Evolutionary conservation across 208 protist species (phyloP).

Genomic region (Leishmania lainsoni): DNA sequence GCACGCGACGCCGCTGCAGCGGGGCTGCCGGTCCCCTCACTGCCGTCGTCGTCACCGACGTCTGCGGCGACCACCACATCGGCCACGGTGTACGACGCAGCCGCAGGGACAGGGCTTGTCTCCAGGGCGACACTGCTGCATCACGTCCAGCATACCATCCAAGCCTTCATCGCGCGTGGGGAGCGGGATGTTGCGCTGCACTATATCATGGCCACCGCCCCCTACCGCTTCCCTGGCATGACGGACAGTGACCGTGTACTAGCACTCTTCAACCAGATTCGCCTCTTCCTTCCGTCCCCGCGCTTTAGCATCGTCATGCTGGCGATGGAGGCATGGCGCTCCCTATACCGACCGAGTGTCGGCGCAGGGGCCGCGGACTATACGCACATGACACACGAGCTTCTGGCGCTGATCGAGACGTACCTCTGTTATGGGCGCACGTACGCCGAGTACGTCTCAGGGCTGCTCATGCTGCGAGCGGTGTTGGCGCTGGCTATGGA

Average conservation of each 20-base stretch:
- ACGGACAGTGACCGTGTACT: constrained; percentile 52
- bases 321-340: constrained; percentile 73
- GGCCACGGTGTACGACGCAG: constrained; percentile 3
- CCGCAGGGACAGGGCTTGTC: not conserved
- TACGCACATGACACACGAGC: constrained; percentile 51
- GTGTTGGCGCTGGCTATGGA: constrained; percentile 50
- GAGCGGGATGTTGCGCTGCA: constrained; percentile 65
- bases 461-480: constrained; percentile 59
- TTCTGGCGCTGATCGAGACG: constrained; percentile 47
- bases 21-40: not conserved
- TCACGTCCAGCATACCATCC: constrained; percentile 45
- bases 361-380: constrained; percentile 47
- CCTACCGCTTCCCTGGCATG: constrained; percentile 46
- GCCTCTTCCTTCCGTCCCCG: constrained; percentile 54
- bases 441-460: constrained; percentile 55
- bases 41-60: not conserved
- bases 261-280: constrained; percentile 67
- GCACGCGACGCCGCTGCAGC: not conserved
- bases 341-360: constrained; percentile 51
- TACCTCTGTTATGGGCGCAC: constrained; percentile 54
- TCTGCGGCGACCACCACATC: not conserved
- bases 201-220: constrained; percentile 58
- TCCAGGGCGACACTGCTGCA: constrained; percentile 14
- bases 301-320: constrained; percentile 59
- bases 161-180: constrained; percentile 47